Percentiles rank a stretch among this genome's conserved stretches.
Evolutionary conservation across 2,329 filamentous ascomycete species (phyloP).

Genomic region (Elsinoe necatrix): DNA sequence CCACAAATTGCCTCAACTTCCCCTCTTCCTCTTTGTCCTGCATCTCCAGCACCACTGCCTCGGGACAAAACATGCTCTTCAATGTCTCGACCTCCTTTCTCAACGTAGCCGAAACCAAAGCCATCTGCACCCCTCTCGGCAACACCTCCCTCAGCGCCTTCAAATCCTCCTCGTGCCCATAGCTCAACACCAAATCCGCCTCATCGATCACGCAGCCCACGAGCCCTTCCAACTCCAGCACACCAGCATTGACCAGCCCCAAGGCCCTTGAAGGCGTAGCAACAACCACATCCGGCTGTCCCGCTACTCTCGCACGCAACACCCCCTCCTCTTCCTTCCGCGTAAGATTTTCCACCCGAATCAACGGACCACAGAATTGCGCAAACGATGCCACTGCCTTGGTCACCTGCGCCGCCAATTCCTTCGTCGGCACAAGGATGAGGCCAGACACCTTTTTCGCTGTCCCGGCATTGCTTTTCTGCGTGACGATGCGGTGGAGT

Average conservation of each 20-base stretch:
- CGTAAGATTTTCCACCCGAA: constrained; percentile 76
- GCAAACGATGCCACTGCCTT: constrained; percentile 70
- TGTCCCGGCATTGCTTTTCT: constrained; percentile 56
- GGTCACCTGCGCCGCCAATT: constrained; percentile 85
- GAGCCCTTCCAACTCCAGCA: constrained; percentile 62
- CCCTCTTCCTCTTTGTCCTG: constrained; percentile 73
- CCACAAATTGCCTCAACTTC: constrained; percentile 49
- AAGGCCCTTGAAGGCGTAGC: constrained; percentile 82
- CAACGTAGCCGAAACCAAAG: constrained; percentile 89
- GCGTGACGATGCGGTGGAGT: constrained; percentile 73
- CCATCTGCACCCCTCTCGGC: constrained; percentile 78
- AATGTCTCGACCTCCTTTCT: constrained; percentile 79
- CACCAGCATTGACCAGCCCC: constrained; percentile 64
- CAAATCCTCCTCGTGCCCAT: constrained; percentile 88
- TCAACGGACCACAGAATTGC: constrained; percentile 73
- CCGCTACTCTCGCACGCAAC: constrained; percentile 75
- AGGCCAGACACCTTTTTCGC: constrained; percentile 58
- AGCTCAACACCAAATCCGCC: constrained; percentile 85
- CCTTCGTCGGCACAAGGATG: constrained; percentile 86
- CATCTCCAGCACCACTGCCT: constrained; percentile 70
- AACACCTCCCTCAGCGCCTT: constrained; percentile 68
- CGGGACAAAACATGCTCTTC: constrained; percentile 75
- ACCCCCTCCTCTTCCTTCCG: constrained; percentile 86
- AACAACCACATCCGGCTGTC: constrained; percentile 79
- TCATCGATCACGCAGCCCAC: constrained; percentile 83